These are phyloP conservation scores for Haplosporangium sp. DNA, from an alignment of 371 early-diverging fungal species.

Conservation along the genomic window DNA sequence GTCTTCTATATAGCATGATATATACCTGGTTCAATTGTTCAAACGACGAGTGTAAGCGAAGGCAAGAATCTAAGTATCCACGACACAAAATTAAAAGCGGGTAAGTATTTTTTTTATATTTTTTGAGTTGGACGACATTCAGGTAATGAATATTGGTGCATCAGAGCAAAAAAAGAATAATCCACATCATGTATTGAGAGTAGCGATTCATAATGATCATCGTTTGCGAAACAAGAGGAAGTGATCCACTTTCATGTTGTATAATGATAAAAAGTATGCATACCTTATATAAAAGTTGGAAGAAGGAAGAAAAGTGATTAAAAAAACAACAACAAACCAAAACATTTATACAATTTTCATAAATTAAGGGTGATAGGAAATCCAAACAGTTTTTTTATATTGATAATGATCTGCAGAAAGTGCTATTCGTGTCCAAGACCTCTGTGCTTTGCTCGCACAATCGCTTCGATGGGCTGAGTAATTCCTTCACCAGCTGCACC, in stretches of 20 bases:
- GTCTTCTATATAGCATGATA: not conserved
- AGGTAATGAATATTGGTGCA: not conserved
- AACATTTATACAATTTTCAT: not conserved
- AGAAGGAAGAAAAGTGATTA: not conserved
- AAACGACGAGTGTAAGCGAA: not conserved
- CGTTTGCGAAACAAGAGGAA: slow-evolving; percentile 24
- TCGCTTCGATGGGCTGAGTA: slow-evolving; percentile 85
- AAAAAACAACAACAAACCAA: not conserved
- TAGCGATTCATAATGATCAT: slow-evolving; percentile 57
- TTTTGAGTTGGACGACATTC: not conserved
- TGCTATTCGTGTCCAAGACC: slow-evolving; percentile 80
- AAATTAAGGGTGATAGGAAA: not conserved
- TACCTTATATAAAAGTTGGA: not conserved
- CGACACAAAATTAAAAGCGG: not conserved
- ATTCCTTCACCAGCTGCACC: slow-evolving; percentile 86
- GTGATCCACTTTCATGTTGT: not conserved
- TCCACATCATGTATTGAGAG: slow-evolving; percentile 55
- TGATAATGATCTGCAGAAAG: not conserved
- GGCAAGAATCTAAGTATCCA: not conserved
- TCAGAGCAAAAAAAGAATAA: slow-evolving; percentile 36
- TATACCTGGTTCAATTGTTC: not conserved
- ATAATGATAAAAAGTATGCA: not conserved
- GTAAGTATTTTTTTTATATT: not conserved
- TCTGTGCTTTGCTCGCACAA: slow-evolving; percentile 77
- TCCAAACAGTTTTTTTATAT: not conserved